phyloP scores from a whole-genome alignment of 1,139 yeast genomes.

The Debaryomycetaceae sp. region DNA sequence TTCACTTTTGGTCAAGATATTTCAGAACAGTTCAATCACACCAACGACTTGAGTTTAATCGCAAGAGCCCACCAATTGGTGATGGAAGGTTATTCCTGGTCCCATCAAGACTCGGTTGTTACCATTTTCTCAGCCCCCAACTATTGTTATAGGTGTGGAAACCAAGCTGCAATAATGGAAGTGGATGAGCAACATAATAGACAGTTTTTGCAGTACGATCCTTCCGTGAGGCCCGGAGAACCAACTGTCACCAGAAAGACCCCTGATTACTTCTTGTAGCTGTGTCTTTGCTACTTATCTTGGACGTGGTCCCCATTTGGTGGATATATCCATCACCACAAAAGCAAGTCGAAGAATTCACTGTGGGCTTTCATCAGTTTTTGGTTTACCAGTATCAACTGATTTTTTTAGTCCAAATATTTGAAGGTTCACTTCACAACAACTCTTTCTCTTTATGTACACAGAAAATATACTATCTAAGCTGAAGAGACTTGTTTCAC shows the following conservation, averaged over 20 bases:
- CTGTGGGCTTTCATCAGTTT: slow-evolving; percentile 1
- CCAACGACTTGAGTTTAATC: slow-evolving; percentile 79
- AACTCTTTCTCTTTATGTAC: not conserved
- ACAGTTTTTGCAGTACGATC: slow-evolving; percentile 91
- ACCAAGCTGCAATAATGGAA: slow-evolving; percentile 98
- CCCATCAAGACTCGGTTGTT: slow-evolving; percentile 83
- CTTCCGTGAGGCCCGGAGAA: slow-evolving; percentile 92
- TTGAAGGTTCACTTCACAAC: not conserved
- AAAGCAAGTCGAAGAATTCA: not conserved
- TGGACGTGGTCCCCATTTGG: not conserved
- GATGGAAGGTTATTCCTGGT: slow-evolving; percentile 90
- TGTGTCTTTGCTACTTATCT: slow-evolving; percentile 3
- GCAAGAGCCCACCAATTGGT: slow-evolving; percentile 98
- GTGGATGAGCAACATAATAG: slow-evolving; percentile 89
- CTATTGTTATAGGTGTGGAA: slow-evolving; percentile 96
- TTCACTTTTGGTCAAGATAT: slow-evolving; percentile 60
- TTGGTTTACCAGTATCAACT: not conserved
- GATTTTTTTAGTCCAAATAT: not conserved
- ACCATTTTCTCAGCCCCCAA: slow-evolving; percentile 99
- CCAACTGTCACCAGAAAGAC: slow-evolving; percentile 94
- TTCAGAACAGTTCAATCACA: slow-evolving; percentile 71
- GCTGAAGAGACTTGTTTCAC: not conserved
- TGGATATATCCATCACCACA: no score
- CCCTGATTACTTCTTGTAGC: slow-evolving; percentile 84
- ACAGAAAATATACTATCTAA: not conserved